A percentile compares a stretch with the other conserved stretches of the same genome.
Evolutionary conservation across 805 yeast genomes (phyloP).

Genomic region (Metschnikowia chrysomelidarum): DNA sequence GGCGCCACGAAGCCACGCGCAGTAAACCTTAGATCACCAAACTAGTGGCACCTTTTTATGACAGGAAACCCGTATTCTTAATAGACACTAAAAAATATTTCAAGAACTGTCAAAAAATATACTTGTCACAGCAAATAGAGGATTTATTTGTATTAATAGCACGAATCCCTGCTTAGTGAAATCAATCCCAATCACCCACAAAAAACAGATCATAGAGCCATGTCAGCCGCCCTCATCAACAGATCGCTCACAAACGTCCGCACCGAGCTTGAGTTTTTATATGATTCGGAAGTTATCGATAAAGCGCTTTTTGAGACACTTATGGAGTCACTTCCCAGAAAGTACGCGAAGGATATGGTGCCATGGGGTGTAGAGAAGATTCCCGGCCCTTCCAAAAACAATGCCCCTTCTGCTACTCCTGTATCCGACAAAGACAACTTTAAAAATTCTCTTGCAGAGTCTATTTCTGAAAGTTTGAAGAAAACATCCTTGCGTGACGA

Average conservation of each 20-base stretch:
- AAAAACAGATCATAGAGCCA: no score
- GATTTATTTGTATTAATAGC: no score
- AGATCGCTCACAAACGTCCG: conserved; percentile 73
- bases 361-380: conserved; percentile 45
- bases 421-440: conserved; percentile 9
- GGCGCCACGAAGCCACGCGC: no score
- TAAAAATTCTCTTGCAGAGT: conserved; percentile 1
- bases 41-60: no score
- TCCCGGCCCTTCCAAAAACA: conserved; percentile 8
- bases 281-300: conserved; percentile 70
- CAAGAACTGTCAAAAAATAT: no score
- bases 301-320: conserved; percentile 53
- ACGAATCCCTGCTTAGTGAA: no score
- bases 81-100: no score
- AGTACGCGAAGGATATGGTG: conserved; percentile 49
- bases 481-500: conserved; percentile 15
- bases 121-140: no score
- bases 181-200: no score
- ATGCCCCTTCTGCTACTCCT: no score
- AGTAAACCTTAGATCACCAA: no score
- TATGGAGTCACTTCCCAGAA: conserved; percentile 51
- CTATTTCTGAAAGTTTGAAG: conserved; percentile 10
- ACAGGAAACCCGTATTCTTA: no score
- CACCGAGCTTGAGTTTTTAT: conserved; percentile 77
- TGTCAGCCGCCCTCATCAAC: conserved; percentile 62